A percentile compares a stretch with the other conserved stretches of the same genome.
phyloP scores from a whole-genome alignment of 139 green algal species.

The Desmodesmus armatus region DNA sequence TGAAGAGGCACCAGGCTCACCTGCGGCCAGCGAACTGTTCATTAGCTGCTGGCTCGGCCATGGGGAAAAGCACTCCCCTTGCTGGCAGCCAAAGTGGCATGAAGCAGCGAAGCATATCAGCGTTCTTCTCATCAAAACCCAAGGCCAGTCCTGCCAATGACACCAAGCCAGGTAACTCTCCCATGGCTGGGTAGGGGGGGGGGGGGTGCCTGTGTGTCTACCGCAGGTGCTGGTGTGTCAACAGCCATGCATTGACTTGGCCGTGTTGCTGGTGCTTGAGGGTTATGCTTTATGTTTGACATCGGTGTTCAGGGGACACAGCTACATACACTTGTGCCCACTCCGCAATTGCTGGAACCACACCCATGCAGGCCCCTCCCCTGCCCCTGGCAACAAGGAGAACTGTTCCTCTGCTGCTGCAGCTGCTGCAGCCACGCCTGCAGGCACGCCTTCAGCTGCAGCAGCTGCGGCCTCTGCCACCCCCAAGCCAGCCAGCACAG shows the following conservation, averaged over 20 bases:
- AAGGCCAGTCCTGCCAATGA: background rate
- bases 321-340: background rate
- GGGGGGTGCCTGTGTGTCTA: background rate
- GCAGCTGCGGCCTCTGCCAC: too few species aligned
- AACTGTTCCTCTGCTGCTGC: background rate
- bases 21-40: too few species aligned
- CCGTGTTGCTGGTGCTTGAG: background rate
- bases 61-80: too few species aligned
- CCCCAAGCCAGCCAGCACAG: too few species aligned
- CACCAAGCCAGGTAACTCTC: constrained; percentile 6
- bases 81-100: constrained; percentile 5
- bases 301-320: background rate
- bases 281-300: too few species aligned
- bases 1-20: too few species aligned
- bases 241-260: background rate
- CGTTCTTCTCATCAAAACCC: constrained; percentile 67
- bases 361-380: background rate
- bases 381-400: constrained; percentile 10
- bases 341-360: background rate
- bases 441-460: constrained; percentile 3
- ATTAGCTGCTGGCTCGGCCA: too few species aligned
- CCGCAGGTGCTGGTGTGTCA: background rate
- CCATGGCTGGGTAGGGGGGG: background rate
- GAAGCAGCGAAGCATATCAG: constrained; percentile 69
- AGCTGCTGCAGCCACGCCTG: background rate